A percentile compares a stretch with the other conserved stretches of the same genome.
Conservation (phyloP, 228 moss, liverwort and hornwort species). For the Sphagnum magellanicum region DNA sequence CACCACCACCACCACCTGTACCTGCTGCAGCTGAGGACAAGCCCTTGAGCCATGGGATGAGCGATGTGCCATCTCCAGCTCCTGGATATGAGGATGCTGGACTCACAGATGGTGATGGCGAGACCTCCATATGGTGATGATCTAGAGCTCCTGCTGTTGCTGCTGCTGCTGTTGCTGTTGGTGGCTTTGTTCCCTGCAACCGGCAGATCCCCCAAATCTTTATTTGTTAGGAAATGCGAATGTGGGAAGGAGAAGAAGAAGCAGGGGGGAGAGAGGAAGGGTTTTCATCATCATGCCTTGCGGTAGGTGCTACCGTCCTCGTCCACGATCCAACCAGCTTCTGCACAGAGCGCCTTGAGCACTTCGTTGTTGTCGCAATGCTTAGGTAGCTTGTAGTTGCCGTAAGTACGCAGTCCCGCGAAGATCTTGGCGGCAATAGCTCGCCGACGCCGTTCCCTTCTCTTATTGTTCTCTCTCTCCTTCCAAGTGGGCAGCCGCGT, state of each 20-base stretch:
- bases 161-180: neutral
- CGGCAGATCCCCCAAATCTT: neutral
- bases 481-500: slow-evolving; percentile 56
- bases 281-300: slow-evolving; percentile 34
- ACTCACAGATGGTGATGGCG: slow-evolving; percentile 70
- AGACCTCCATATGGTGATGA: slow-evolving; percentile 57
- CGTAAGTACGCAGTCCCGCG: slow-evolving; percentile 81
- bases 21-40: slow-evolving; percentile 25
- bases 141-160: slow-evolving; percentile 11
- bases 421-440: slow-evolving; percentile 96
- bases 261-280: neutral
- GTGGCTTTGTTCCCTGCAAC: slow-evolving; percentile 73
- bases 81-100: slow-evolving; percentile 89
- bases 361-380: slow-evolving; percentile 98
- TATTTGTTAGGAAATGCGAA: neutral
- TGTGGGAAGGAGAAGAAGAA: neutral
- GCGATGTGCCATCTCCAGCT: slow-evolving; percentile 60
- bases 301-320: slow-evolving; percentile 94
- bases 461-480: slow-evolving; percentile 94
- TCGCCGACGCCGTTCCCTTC: slow-evolving; percentile 82
- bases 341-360: slow-evolving; percentile 83
- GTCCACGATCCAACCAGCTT: slow-evolving; percentile 95
- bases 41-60: slow-evolving; percentile 55
- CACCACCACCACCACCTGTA: slow-evolving; percentile 15
- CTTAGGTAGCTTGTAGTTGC: slow-evolving; percentile 95